Evolutionary conservation across 192 early-diverging fungal genomes (phyloP).

Genomic region (Backusella circina): DNA sequence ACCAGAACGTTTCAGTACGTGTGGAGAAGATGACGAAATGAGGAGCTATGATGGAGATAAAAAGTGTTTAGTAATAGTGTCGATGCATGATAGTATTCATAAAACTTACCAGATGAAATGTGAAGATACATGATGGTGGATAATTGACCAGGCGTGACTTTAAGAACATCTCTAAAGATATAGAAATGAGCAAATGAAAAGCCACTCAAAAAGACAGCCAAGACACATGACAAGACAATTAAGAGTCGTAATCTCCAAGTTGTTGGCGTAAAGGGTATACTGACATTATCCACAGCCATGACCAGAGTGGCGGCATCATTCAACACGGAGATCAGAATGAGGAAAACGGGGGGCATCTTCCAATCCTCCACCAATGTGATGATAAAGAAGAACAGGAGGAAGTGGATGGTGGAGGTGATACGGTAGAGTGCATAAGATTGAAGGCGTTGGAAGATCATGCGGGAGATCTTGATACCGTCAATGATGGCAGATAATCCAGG

Average conservation of each 20-base stretch:
- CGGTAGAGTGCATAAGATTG: constrained; percentile 67
- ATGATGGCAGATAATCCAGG: constrained; percentile 70
- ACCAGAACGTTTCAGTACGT: constrained; percentile 59
- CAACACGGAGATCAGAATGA: constrained; percentile 67
- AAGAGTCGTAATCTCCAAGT: constrained; percentile 70
- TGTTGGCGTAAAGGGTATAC: constrained; percentile 59
- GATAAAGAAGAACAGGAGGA: constrained; percentile 78
- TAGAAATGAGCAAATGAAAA: constrained; percentile 69
- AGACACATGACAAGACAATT: constrained; percentile 59
- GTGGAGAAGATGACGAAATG: constrained; percentile 79
- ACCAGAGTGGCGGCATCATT: constrained; percentile 70
- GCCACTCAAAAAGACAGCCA: constrained; percentile 51
- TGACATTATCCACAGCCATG: constrained; percentile 73
- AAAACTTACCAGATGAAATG: constrained; percentile 52
- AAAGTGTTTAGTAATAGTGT: background rate
- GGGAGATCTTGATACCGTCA: constrained; percentile 64
- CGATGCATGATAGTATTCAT: background rate
- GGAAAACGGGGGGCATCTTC: constrained; percentile 55
- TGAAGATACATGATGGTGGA: constrained; percentile 74
- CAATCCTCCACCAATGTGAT: constrained; percentile 59
- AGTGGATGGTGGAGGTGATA: constrained; percentile 76
- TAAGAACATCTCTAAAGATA: constrained; percentile 40
- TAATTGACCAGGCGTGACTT: constrained; percentile 15
- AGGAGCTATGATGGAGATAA: constrained; percentile 36
- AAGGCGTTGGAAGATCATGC: constrained; percentile 74